Base-by-base conservation (phyloP, 1,284 basidiomycete genomes). In the Melampsora americana region DNA sequence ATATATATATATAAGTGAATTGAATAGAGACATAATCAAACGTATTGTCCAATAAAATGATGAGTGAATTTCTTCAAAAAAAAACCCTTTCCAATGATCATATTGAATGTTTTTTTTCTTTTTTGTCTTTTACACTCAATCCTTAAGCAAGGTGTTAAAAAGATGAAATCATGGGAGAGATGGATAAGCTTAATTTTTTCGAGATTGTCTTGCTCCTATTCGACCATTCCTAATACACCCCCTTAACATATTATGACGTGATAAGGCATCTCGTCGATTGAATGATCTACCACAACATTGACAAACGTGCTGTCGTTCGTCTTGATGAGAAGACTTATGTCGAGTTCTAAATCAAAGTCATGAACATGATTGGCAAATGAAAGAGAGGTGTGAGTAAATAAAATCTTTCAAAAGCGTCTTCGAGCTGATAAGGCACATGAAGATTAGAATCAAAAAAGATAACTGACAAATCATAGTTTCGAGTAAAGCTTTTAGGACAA, bases 381-480 rank as follows among this genome's bases (percentile, higher is more conserved):
- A 3, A 26, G 12, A 56, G 60, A n/a, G 9, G 3, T 9, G 3
- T 35, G 60, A 39, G 46, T 12, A 32, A 26, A 35, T 12, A n/a
- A n/a, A n/a, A n/a, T n/a, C n/a, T n/a, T n/a, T 14, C 32, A 4
- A 16, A 59, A n/a, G 48, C 11, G 14, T 5, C 1, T 60, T 26
- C 42, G 4, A n/a, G 32, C 9, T 26, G n/a, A 61, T 4, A 28
- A 26, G 9, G 20, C n/a, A 56, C 26, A n/a, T 23, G 35, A 18
- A 14, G 32, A 30, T 14, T 39, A 39, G n/a, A n/a, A n/a, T n/a
- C n/a, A n/a, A n/a, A 30, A 26, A 30, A 72, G 23, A 32, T 0
- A 16, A 73, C 71, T 1, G 9, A 73, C 71, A 73, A 46, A 56
- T 73, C 71, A 59, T 73, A 73, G 30, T 73, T 73, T 44, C 71